Evolutionary conservation across 495 filamentous ascomycete species (phyloP).

Genomic region (Aspergillus diversus): DNA sequence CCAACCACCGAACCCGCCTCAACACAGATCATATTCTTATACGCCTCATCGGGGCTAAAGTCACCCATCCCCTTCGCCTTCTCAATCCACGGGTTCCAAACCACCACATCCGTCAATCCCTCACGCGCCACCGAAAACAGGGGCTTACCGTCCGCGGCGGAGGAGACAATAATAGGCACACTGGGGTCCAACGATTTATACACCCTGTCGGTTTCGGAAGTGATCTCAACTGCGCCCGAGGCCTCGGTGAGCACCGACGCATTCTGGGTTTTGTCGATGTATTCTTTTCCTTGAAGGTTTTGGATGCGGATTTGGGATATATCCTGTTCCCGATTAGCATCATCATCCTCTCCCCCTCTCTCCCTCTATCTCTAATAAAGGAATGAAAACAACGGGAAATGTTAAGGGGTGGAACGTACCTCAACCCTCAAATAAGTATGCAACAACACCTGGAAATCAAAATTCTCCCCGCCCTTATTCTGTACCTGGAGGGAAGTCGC

Average conservation of each 20-base stretch:
- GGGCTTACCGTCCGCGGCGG: slow-evolving; percentile 62
- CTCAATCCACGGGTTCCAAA: slow-evolving; percentile 97
- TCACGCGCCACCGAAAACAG: slow-evolving; percentile 75
- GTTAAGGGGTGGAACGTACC: slow-evolving; percentile 51
- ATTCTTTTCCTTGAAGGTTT: slow-evolving; percentile 73
- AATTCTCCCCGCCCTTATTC: slow-evolving; percentile 74
- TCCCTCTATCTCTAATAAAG: not conserved
- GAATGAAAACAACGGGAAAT: not conserved
- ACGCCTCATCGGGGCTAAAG: slow-evolving; percentile 87
- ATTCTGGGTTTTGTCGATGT: slow-evolving; percentile 79
- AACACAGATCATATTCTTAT: slow-evolving; percentile 89
- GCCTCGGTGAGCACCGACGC: slow-evolving; percentile 60
- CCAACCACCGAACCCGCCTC: slow-evolving; percentile 82
- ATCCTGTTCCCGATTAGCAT: slow-evolving; percentile 53
- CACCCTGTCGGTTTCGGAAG: slow-evolving; percentile 81
- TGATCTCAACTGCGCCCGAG: slow-evolving; percentile 58
- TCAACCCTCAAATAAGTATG: slow-evolving; percentile 86
- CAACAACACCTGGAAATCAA: slow-evolving; percentile 89
- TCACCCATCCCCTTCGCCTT: slow-evolving; percentile 82
- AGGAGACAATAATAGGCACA: slow-evolving; percentile 51
- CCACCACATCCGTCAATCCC: slow-evolving; percentile 81
- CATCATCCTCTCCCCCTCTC: not conserved
- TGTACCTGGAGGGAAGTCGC: slow-evolving; percentile 83
- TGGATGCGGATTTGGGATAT: slow-evolving; percentile 69
- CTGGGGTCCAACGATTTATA: slow-evolving; percentile 67